Evolutionary conservation across 306 rosid genomes (phyloP), one percentile per base, ranked within the genome.

Genomic region (Pueraria montana): DNA sequence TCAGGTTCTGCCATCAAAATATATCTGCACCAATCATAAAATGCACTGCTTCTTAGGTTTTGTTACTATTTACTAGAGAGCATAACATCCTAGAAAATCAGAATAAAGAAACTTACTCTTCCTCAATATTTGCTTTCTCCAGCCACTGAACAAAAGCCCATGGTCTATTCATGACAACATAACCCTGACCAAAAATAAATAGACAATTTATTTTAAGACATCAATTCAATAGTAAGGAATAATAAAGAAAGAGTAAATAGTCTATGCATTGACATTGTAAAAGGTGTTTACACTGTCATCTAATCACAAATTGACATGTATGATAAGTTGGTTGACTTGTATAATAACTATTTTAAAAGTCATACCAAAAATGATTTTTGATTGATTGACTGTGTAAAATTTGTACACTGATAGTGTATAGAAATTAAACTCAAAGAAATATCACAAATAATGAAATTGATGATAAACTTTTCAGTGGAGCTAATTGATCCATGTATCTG

Each of bases 131-230:
- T 74, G 91, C 94, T 84, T 87, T 91, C 85, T 91, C 95, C 80
- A 91, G 91, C 97, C 97, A 93, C 79, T 93, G 97, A 82, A 91
- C 93, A 89, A 93, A 93, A 79, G 97, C 97, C 97, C 97, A 93
- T 8, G 97, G 97, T 82, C 97, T 90, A 78, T 93, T 90, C 72
- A 93, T 87, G 79, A 93, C 97, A 65, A 93, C 72, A 82, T 93
- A 93, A 48, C 97, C 97, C 97, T 93, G 89, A 42, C 34, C 24
- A 70, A 66, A 65, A 86, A 87, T 52, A 17, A 27, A 66, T 17
- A 50, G 70, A 38, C 63, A 46, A 23, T 8, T 30, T 16, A 27
- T 55, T 34, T 72, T 20, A 59, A 72, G 62, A 27, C n/a, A 21
- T 66, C 38, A 45, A 27, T 52, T 30, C 24, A 14, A 36, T 20